Evolutionary conservation across 73 alveolate genomes (phyloP), one percentile per base, ranked within the genome.

Genomic region (Symbiodinium natans): DNA sequence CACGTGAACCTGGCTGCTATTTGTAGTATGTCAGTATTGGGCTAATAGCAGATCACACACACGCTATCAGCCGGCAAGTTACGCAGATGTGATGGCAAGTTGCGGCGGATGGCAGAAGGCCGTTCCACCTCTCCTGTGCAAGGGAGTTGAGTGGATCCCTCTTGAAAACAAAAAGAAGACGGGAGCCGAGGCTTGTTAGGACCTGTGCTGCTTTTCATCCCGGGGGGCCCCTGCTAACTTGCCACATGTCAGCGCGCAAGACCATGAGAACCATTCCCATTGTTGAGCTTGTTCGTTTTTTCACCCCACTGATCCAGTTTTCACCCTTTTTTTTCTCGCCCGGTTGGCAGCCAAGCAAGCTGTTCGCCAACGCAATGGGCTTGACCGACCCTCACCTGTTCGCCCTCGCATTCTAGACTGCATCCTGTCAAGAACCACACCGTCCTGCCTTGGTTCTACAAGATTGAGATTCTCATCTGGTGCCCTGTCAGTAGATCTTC

Each of bases 1-100:
- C 77, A 23, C 77, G 77, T 63, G 77, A 63, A 63, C 77, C 77
- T 63, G 77, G 77, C 77, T 63, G 77, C 77, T 63, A 63, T 63
- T 63, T 63, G 77, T 63, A 63, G 77, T 63, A 63, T 63, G 77
- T 34, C 77, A 63, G 77, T 63, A 63, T 63, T 63, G 77, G 77
- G 77, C 77, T 34, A 63, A 63, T 63, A 63, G 77, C 77, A 27
- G 77, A 63, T 63, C 77, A 63, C 77, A 11, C 7, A 63, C 36
- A 25, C 7, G 77, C 77, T 34, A 63, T 63, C 77, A 25, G 59
- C 59, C 6, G 77, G 77, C 10, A 63, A 63, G 77, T 11, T 63
- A 27, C 77, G 77, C 29, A 7, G 34, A 27, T 63, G 77, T 63
- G 77, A 63, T 63, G 77, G 77, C 31, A 27, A 63, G 77, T 63